Evolutionary conservation across 208 protist species (phyloP).

Genomic region (Trichomonas gallinae): DNA sequence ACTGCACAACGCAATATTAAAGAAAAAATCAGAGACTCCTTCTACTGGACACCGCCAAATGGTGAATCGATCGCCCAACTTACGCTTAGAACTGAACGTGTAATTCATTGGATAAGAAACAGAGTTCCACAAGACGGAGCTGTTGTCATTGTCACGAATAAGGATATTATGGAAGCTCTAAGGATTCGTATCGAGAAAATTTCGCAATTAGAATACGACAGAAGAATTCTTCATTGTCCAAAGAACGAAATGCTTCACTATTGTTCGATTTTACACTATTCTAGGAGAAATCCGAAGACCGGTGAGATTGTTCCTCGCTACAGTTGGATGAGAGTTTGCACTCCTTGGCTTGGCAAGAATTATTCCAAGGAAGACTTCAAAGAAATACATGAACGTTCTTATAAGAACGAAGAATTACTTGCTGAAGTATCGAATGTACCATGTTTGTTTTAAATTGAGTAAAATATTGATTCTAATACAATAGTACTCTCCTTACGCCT

Average conservation of each 20-base stretch:
- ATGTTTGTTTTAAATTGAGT: neutral
- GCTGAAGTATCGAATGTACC: constrained; percentile 10
- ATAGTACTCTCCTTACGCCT: too few species aligned
- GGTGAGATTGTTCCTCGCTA: neutral
- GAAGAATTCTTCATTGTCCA: neutral
- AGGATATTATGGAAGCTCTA: neutral
- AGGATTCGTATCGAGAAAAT: neutral
- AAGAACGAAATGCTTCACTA: neutral
- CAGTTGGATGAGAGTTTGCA: neutral
- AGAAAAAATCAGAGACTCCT: neutral
- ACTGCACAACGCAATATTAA: neutral
- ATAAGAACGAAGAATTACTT: neutral
- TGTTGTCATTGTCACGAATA: neutral
- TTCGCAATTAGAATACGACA: neutral
- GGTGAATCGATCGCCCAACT: constrained; percentile 6
- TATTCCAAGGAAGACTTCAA: neutral
- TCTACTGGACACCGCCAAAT: constrained; percentile 16
- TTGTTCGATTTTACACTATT: neutral
- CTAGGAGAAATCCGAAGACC: constrained; percentile 6
- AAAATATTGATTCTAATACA: neutral
- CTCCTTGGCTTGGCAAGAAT: constrained; percentile 1
- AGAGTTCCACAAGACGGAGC: neutral
- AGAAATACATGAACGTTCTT: neutral
- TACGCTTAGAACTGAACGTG: neutral
- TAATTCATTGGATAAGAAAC: neutral